phyloP scores from a whole-genome alignment of 371 early-diverging fungal species.

The Mortierella sp. region DNA sequence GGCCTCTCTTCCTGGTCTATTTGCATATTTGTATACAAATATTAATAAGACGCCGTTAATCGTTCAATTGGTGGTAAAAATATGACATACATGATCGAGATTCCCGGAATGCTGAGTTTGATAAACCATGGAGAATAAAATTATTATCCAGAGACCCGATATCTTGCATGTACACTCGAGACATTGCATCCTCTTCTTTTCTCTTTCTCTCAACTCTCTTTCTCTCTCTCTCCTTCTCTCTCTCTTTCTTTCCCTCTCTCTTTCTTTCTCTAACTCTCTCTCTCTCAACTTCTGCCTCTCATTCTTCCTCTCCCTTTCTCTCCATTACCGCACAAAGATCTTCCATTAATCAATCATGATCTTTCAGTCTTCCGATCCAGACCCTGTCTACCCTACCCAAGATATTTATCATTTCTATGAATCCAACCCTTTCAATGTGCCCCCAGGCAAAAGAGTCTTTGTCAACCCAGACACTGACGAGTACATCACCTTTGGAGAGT shows the following conservation, averaged over 20 bases:
- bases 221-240: background rate
- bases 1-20: too few species aligned
- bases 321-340: background rate
- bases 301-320: conserved; percentile 10
- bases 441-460: conserved; percentile 60
- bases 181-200: too few species aligned
- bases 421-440: conserved; percentile 54
- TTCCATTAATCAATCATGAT: conserved; percentile 56
- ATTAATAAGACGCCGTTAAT: too few species aligned
- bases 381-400: conserved; percentile 68
- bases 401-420: conserved; percentile 80
- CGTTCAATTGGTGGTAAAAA: background rate
- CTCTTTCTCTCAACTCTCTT: background rate
- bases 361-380: conserved; percentile 62
- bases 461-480: conserved; percentile 71
- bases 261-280: too few species aligned
- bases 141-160: too few species aligned
- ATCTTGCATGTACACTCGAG: too few species aligned
- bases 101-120: conserved; percentile 1
- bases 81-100: background rate
- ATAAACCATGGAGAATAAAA: background rate
- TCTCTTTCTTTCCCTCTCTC: background rate
- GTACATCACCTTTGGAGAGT: conserved; percentile 72
- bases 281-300: background rate
- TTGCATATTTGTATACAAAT: too few species aligned